Conservation (phyloP, 1,284 basidiomycete genomes). For the Neolentinus lepideus region DNA sequence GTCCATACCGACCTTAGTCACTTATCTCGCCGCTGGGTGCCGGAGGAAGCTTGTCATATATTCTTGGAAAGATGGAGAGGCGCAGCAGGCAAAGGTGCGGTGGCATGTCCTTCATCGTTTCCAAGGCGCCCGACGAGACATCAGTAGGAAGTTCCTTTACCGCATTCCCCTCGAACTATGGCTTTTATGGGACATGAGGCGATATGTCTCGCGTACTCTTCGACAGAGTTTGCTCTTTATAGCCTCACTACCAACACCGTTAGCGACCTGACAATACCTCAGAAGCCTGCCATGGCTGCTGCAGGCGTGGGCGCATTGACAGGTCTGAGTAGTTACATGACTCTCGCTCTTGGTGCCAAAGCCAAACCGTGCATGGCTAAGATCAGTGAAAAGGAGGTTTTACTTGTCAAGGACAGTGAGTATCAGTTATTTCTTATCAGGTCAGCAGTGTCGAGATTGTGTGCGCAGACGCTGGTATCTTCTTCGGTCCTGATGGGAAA, state of each 20-base stretch:
- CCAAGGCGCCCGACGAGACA: constrained; percentile 5
- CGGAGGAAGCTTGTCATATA: constrained; percentile 82
- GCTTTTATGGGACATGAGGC: constrained; percentile 59
- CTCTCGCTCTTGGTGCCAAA: constrained; percentile 69
- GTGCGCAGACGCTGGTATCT: constrained; percentile 59
- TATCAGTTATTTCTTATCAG: constrained; percentile 9
- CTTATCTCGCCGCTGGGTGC: constrained; percentile 81
- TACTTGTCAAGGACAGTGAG: constrained; percentile 81
- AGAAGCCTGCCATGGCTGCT: constrained; percentile 31
- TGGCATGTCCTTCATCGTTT: constrained; percentile 8
- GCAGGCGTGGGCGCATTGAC: constrained; percentile 64
- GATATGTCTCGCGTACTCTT: constrained; percentile 72
- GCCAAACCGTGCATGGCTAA: constrained; percentile 60
- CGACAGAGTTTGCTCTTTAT: constrained; percentile 72
- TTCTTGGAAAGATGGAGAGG: constrained; percentile 80
- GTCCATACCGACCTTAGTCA: constrained; percentile 56
- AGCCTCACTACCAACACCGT: constrained; percentile 52
- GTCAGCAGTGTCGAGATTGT: constrained; percentile 2
- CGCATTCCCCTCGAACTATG: constrained; percentile 79
- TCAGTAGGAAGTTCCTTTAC: constrained; percentile 69
- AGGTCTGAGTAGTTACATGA: constrained; percentile 86
- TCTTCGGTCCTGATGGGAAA: constrained; percentile 68
- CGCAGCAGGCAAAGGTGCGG: constrained; percentile 66
- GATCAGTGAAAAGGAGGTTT: constrained; percentile 59
- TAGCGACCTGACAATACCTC: constrained; percentile 49